Conservation (phyloP, 805 yeast species). For the Lachancea meyersii region DNA sequence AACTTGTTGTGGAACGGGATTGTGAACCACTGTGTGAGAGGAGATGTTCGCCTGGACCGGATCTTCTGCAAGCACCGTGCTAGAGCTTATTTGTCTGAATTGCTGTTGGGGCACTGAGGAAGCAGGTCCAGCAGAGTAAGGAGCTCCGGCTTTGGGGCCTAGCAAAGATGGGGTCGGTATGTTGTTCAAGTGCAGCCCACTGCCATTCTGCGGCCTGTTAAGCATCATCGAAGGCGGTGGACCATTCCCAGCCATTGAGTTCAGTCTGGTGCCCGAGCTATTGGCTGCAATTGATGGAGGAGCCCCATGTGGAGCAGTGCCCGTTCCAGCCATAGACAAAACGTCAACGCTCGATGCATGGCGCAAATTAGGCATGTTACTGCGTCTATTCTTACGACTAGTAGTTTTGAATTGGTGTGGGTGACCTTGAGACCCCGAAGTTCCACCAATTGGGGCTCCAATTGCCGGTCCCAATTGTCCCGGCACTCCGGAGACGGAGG, state of each 20-base stretch:
- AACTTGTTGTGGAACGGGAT: slow-evolving; percentile 11
- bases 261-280: slow-evolving; percentile 21
- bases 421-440: slow-evolving; percentile 9
- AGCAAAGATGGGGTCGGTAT: slow-evolving; percentile 8
- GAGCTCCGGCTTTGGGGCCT: slow-evolving; percentile 1
- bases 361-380: slow-evolving; percentile 30
- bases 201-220: slow-evolving; percentile 5
- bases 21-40: slow-evolving; percentile 21
- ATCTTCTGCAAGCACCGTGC: slow-evolving; percentile 16
- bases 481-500: background rate
- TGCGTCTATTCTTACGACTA: slow-evolving; percentile 33
- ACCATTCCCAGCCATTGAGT: slow-evolving; percentile 24
- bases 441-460: slow-evolving; percentile 9
- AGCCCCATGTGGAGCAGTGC: slow-evolving; percentile 6
- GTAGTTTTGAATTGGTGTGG: slow-evolving; percentile 27
- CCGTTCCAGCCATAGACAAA: slow-evolving; percentile 8
- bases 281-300: slow-evolving; percentile 1
- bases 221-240: slow-evolving; percentile 9
- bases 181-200: slow-evolving; percentile 8
- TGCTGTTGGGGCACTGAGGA: slow-evolving; percentile 10
- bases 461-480: slow-evolving; percentile 1
- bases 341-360: slow-evolving; percentile 26
- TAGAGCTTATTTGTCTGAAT: slow-evolving; percentile 22
- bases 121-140: background rate
- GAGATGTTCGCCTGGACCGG: slow-evolving; percentile 19